Conservation (phyloP, 768 basidiomycete genomes). For the Tylopilus intermedius region DNA sequence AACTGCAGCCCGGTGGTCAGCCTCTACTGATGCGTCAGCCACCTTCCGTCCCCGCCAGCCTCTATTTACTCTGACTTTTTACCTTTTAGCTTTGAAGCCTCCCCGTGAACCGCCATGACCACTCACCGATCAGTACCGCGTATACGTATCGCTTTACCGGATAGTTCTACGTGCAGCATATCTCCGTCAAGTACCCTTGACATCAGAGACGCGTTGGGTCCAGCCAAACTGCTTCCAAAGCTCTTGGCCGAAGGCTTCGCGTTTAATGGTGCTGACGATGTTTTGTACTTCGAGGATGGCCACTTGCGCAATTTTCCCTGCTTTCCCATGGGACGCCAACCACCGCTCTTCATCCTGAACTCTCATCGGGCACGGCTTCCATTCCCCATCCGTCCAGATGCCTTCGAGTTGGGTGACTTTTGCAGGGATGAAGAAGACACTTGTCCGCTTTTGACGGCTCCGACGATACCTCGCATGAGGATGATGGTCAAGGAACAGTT, state of each 20-base stretch:
- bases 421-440: conserved; percentile 15
- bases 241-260: conserved; percentile 22
- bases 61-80: conserved; percentile 4
- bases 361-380: conserved; percentile 21
- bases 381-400: conserved; percentile 20
- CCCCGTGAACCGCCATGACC: conserved; percentile 16
- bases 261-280: conserved; percentile 13
- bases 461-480: conserved; percentile 35
- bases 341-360: conserved; percentile 26
- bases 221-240: conserved; percentile 10
- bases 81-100: conserved; percentile 4
- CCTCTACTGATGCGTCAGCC: conserved; percentile 23
- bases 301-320: conserved; percentile 24
- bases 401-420: conserved; percentile 18
- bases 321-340: conserved; percentile 28
- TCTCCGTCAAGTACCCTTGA: conserved; percentile 26
- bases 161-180: conserved; percentile 10
- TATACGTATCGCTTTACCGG: conserved; percentile 19
- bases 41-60: conserved; percentile 7
- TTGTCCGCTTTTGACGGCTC: conserved; percentile 23
- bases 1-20: conserved; percentile 12
- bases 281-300: conserved; percentile 9
- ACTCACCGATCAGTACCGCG: conserved; percentile 15
- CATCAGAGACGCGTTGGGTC: conserved; percentile 20
- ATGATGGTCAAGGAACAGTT: conserved; percentile 32